Base-by-base conservation (phyloP, 1,284 basidiomycete species). In the Irpex lacteus region DNA sequence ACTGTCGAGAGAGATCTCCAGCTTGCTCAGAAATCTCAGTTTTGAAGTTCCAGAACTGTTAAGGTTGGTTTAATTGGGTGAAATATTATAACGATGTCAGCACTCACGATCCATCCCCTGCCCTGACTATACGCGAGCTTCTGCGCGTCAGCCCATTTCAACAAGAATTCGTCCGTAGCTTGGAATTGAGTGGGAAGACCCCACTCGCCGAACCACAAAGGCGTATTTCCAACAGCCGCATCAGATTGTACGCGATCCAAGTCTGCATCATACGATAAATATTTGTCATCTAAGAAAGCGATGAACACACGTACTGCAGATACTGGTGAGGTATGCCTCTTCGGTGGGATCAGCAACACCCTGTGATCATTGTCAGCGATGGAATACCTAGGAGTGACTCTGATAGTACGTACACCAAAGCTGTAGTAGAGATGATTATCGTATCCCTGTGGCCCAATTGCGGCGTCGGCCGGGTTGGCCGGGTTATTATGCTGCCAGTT, bases 371-470 rank as follows among this genome's bases (percentile, higher is more conserved):
- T 15, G 44, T 68, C 50, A 70, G 54, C 11, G 53, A 13, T 2
- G 37, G 57, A 7, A 54, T n/a, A 47, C 26, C 5, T 38, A 5
- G 34, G 7, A 6, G 21, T 13, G 18, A 4, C 40, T 44, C 4
- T 44, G 15, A 11, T 9, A 38, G 19, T 19, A 54, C 72, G 59
- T 77, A 89, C 88, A 15, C 89, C 89, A 64, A 85, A 90, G 60
- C 83, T 89, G 70, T 91, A 91, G 72, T 92, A 92, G n/a, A 93
- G 72, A 74, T 93, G 91, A 63, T 91, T 88, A 69, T 93, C 91
- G 67, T 92, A 93, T n/a, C 76, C 79, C 67, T 89, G 87, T 15
- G 89, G 87, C 0, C 91, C 91, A 40, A 82, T 81, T 1, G 82
- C 81, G 32, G 87, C 89, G 61, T 85, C 78, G 1, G 86, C 85